Base-by-base conservation (phyloP, 495 filamentous ascomycete species). In the Lasiosphaeria hispida region DNA sequence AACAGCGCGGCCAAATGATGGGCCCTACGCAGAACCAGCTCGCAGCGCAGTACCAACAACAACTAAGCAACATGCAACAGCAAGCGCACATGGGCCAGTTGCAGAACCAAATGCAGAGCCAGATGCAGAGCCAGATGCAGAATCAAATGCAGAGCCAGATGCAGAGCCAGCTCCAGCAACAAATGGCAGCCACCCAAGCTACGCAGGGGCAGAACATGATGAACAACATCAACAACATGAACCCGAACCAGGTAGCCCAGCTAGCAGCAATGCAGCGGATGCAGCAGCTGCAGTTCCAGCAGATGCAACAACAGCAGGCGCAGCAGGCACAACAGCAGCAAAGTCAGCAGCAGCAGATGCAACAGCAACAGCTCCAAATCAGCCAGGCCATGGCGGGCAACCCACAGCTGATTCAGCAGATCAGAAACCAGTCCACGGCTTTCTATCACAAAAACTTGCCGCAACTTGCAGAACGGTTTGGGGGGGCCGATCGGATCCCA, bases 361-460 rank as follows among this genome's bases (percentile, higher is more conserved):
- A 64, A 33, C 60, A 62, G 30, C 48, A 53, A 37, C 52, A 53
- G 48, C 13, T 38, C 10, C 48, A 37, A 42, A 10, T 19, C 43
- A 45, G 18, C 9, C 43, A 45, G 43, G 4, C 23, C 2, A 44
- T 48, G 18, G 41, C 48, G 7, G 39, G 7, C 14, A 62, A 55
- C 18, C 60, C 61, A 10, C 2, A 9, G 0, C 5, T 67, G 11
- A 62, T 69, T 14, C 19, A n/a, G 1, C 58, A 69, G 49, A 59
- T 68, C 7, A 49, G 56, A 15, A 62, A 64, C 47, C 75, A 71
- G 33, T 69, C 75, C 38, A 72, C 75, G 41, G 60, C 74, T 11
- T 68, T 77, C 52, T 77, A 83, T 19, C 58, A 71, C 7, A 78
- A 81, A 49, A 63, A 79, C n/a, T 74, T 85, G 60, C 70, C 75